phyloP scores from a whole-genome alignment of 192 early-diverging fungal genomes.

The Entomortierella beljakovae region DNA sequence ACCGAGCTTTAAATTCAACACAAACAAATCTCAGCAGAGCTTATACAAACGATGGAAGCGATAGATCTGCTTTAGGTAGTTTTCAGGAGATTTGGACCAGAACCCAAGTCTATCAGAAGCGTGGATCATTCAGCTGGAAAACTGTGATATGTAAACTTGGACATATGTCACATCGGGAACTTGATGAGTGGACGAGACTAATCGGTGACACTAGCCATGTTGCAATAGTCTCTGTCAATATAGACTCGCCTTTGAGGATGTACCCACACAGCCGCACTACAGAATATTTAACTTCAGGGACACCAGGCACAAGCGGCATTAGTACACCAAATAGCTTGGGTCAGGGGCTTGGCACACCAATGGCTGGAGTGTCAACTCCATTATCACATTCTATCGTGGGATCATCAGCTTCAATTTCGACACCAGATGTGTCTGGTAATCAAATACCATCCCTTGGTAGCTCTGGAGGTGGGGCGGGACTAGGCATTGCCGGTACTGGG shows the following conservation, averaged over 20 bases:
- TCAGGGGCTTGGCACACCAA: constrained; percentile 3
- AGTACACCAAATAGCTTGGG: constrained; percentile 8
- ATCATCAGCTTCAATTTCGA: constrained; percentile 3
- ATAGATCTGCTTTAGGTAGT: constrained; percentile 8
- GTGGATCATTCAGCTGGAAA: constrained; percentile 58
- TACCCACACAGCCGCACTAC: constrained; percentile 29
- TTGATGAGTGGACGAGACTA: constrained; percentile 48
- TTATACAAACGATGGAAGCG: neutral
- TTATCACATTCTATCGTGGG: constrained; percentile 2
- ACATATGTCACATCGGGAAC: constrained; percentile 57
- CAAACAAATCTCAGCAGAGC: neutral
- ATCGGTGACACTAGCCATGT: constrained; percentile 13
- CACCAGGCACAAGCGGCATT: constrained; percentile 16
- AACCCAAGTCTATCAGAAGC: constrained; percentile 50
- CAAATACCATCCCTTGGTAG: constrained; percentile 1
- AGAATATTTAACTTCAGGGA: constrained; percentile 19
- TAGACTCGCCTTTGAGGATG: constrained; percentile 23
- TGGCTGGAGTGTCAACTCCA: constrained; percentile 5
- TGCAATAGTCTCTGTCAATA: constrained; percentile 28
- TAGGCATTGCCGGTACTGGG: constrained; percentile 9
- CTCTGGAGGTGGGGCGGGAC: neutral
- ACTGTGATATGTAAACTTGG: constrained; percentile 65
- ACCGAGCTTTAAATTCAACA: neutral
- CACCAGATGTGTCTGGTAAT: constrained; percentile 16
- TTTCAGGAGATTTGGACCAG: constrained; percentile 60